phyloP scores from a whole-genome alignment of 352 stramenopile genomes.

The Pythium oligandrum region DNA sequence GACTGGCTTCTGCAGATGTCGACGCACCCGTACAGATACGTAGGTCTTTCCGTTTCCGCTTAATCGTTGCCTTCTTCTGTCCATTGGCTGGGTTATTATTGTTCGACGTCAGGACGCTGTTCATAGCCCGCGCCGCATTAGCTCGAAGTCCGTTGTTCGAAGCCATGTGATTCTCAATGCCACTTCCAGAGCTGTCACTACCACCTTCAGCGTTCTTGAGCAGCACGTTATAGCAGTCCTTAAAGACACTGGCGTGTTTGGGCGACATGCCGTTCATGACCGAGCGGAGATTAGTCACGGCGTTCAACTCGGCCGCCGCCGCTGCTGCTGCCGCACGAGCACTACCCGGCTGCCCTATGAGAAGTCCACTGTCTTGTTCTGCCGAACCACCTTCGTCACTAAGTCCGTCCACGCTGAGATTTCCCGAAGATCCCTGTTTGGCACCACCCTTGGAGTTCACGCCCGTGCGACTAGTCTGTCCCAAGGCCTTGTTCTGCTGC shows the following conservation, averaged over 20 bases:
- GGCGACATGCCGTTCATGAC: constrained; percentile 44
- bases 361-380: too few species aligned
- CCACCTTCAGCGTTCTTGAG: constrained; percentile 49
- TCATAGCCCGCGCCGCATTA: too few species aligned
- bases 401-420: too few species aligned
- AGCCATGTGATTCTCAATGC: background rate
- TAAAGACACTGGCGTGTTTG: constrained; percentile 63
- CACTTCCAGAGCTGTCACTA: background rate
- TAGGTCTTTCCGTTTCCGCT: constrained; percentile 83
- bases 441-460: too few species aligned
- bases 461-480: constrained; percentile 10
- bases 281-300: constrained; percentile 12
- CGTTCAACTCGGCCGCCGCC: constrained; percentile 27
- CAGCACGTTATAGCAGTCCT: constrained; percentile 71
- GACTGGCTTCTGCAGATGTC: constrained; percentile 1
- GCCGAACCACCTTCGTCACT: too few species aligned
- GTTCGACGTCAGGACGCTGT: too few species aligned
- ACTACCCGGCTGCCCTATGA: too few species aligned
- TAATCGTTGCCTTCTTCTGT: constrained; percentile 57
- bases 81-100: too few species aligned
- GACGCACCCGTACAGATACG: constrained; percentile 60
- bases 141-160: too few species aligned
- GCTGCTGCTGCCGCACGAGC: too few species aligned
- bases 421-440: too few species aligned
- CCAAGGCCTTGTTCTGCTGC: constrained; percentile 74